These are phyloP conservation scores for Xerophyta viscosa DNA, from an alignment of 106 monocot species.

Conservation along the genomic window DNA sequence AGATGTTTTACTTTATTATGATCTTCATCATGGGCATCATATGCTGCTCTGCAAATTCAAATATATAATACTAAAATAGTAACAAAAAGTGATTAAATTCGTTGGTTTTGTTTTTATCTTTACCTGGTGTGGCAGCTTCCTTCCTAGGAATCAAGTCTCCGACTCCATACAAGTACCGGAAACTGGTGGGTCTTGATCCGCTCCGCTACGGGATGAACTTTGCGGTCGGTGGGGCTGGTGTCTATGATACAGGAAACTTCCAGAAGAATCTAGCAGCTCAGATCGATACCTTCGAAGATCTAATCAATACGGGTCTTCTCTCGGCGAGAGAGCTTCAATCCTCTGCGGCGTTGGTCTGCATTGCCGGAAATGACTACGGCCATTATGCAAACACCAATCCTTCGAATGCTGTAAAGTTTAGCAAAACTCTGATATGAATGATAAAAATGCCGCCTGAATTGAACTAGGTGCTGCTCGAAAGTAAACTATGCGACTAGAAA, in stretches of 20 bases:
- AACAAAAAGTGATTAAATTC: no score
- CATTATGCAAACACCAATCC: not conserved
- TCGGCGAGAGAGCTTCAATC: constrained; percentile 1
- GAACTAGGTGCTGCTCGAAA: no score
- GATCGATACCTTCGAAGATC: constrained; percentile 17
- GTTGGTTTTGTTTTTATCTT: no score
- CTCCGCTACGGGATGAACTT: constrained; percentile 43
- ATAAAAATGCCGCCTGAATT: no score
- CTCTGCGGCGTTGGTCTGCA: constrained; percentile 16
- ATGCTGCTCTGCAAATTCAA: no score
- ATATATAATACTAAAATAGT: no score
- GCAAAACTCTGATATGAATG: no score
- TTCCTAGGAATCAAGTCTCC: constrained; percentile 26
- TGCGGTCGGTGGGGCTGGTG: constrained; percentile 27
- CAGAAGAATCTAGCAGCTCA: constrained; percentile 20
- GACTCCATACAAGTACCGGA: constrained; percentile 34
- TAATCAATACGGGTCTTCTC: constrained; percentile 12
- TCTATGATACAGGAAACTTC: constrained; percentile 16
- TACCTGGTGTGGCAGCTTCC: constrained; percentile 18
- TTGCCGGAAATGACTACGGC: constrained; percentile 34
- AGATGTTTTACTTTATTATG: no score
- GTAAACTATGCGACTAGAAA: no score
- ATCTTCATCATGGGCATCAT: no score
- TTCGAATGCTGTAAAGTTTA: no score
- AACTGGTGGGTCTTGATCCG: constrained; percentile 10